Evolutionary conservation across 202 grass and related monocot species (phyloP).

Genomic region (Eragrostis tef): DNA sequence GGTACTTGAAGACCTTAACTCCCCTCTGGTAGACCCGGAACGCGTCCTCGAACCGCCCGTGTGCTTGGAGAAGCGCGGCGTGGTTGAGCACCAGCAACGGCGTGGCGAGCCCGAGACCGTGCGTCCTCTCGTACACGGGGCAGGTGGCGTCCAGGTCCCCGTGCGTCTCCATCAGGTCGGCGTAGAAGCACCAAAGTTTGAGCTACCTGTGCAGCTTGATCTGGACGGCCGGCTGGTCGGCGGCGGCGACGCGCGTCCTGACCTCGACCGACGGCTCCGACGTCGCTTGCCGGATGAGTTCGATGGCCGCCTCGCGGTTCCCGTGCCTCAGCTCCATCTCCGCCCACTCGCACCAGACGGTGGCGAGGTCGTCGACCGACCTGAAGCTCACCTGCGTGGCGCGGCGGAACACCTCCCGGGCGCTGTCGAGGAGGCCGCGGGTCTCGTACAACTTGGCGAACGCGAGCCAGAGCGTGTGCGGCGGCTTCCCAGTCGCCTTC

Average conservation of each 20-base stretch:
- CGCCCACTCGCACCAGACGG: conserved; percentile 53
- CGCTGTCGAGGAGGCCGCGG: conserved; percentile 44
- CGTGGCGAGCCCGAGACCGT: conserved; percentile 47
- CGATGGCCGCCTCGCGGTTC: conserved; percentile 35
- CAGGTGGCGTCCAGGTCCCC: conserved; percentile 36
- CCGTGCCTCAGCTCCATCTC: conserved; percentile 59
- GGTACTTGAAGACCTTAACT: conserved; percentile 50
- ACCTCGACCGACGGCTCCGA: conserved; percentile 44
- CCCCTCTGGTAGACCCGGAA: conserved; percentile 59
- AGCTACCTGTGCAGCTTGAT: conserved; percentile 49
- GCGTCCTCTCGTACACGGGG: conserved; percentile 51
- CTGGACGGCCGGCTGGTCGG: conserved; percentile 4
- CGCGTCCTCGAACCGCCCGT: conserved; percentile 53
- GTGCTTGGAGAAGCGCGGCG: conserved; percentile 44
- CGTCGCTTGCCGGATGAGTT: conserved; percentile 51
- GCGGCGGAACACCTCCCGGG: conserved; percentile 51
- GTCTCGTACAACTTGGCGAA: conserved; percentile 59
- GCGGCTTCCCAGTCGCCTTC: conserved; percentile 58
- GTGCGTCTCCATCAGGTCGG: conserved; percentile 48
- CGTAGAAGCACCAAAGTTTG: conserved; percentile 59
- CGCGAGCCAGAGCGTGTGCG: conserved; percentile 57
- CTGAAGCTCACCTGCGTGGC: conserved; percentile 53
- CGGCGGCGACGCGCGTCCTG: conserved; percentile 26
- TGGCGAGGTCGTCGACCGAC: conserved; percentile 46
- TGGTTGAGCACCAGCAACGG: conserved; percentile 55